Evolutionary conservation across 495 filamentous ascomycete genomes (phyloP), one percentile per base, ranked within the genome.

Genomic region (Penicillium taxi): DNA sequence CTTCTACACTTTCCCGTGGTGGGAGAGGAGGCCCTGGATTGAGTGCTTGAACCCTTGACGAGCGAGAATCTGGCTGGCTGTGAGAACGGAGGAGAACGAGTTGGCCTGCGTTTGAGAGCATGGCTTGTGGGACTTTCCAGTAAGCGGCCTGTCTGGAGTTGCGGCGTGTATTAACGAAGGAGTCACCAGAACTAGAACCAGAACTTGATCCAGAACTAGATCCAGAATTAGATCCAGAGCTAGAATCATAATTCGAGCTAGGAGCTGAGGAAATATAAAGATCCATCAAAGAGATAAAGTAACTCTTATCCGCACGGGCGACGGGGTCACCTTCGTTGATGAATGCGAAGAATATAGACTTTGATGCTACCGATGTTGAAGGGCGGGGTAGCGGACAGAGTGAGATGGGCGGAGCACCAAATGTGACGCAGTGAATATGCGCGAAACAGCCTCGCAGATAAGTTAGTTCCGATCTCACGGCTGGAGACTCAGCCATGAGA

Each of bases 271-370:
- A 59, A 2, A 76, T 66, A 47, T 84, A 84, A 1, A 91, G 67
- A 39, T 81, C 77, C 7, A 88, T 61, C 17, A 93, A 66, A 11
- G 75, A 80, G 27, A 70, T 65, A 7, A 90, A 67, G 44, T 88
- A 88, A 0, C 73, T 71, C 55, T 75, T 82, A 48, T 90, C 84
- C 0, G 84, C 85, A 13, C 86, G 59, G 2, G 78, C 62, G 0
- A 93, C 84, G 0, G 84, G 84, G 42, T 93, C 86, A 3, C 86
- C 86, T 47, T 93, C 85, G 49, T 91, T 93, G 43, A 88, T 62
- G 50, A 93, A 86, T 12, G 74, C 75, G 20, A 82, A 61, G 56
- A 91, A 91, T 2, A 86, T 47, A 16, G 74, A 84, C 41, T 81
- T 84, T 14, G 66, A 61, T 3, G 46, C 39, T 3, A 56, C 51